Percentiles rank a stretch among this genome's conserved stretches.
Evolutionary conservation across 2,329 filamentous ascomycete genomes (phyloP).

Genomic region (Phialophora macrospora): DNA sequence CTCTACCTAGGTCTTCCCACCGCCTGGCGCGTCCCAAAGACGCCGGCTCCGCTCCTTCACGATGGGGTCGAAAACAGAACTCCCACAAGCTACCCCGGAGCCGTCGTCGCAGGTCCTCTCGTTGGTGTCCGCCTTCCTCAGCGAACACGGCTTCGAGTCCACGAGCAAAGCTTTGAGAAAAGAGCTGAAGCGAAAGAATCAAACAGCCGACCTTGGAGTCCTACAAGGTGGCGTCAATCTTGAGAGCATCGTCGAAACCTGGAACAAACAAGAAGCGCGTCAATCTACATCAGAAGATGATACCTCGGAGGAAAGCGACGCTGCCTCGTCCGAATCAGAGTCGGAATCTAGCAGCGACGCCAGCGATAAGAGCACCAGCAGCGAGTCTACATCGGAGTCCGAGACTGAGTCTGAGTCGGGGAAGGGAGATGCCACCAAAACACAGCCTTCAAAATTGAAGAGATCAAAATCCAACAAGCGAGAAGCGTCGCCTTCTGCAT

Average conservation of each 20-base stretch:
- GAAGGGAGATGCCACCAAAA: conserved; percentile 48
- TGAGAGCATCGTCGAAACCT: conserved; percentile 16
- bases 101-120: conserved; percentile 68
- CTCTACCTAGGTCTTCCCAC: neutral
- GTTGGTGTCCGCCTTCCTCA: conserved; percentile 69
- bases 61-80: conserved; percentile 35
- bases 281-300: conserved; percentile 5
- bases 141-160: conserved; percentile 66
- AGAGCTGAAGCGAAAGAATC: conserved; percentile 42
- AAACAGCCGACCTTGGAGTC: conserved; percentile 25
- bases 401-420: conserved; percentile 27
- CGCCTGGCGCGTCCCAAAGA: neutral
- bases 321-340: conserved; percentile 9
- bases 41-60: neutral
- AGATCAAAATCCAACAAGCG: conserved; percentile 42
- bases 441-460: conserved; percentile 42
- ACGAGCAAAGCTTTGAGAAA: conserved; percentile 67
- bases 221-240: conserved; percentile 9
- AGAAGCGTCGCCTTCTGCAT: conserved; percentile 33
- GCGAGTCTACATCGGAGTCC: conserved; percentile 40
- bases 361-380: conserved; percentile 40
- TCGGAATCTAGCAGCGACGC: conserved; percentile 39
- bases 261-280: conserved; percentile 10
- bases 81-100: conserved; percentile 41
- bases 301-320: conserved; percentile 30